phyloP scores from a whole-genome alignment of 371 early-diverging fungal genomes.

The Chytridium lagenaria region DNA sequence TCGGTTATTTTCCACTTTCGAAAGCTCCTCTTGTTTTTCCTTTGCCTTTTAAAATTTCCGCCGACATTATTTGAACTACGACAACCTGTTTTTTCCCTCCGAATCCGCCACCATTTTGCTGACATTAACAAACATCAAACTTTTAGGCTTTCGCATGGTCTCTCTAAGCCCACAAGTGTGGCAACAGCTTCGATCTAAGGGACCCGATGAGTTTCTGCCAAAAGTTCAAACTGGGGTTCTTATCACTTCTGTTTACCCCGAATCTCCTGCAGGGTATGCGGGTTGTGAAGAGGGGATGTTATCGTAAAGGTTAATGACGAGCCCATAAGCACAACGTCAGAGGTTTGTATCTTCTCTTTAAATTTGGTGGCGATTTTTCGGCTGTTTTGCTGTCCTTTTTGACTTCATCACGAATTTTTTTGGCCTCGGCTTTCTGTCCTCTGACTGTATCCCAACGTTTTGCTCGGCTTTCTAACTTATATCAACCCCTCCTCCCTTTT shows the following conservation, averaged over 20 bases:
- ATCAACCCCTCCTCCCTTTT: neutral
- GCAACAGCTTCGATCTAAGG: conserved; percentile 41
- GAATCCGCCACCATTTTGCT: neutral
- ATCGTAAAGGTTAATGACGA: conserved; percentile 41
- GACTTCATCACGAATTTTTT: neutral
- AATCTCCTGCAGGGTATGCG: conserved; percentile 45
- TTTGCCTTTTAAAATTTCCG: neutral
- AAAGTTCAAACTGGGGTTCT: conserved; percentile 35
- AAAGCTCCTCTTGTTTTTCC: neutral
- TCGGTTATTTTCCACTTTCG: neutral
- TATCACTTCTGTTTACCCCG: conserved; percentile 40
- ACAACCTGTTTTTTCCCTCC: too few relatives aligned
- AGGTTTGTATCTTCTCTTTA: conserved; percentile 16
- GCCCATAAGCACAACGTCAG: conserved; percentile 40
- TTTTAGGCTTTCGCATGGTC: conserved; percentile 47
- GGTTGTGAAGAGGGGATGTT: conserved; percentile 46
- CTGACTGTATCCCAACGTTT: too few relatives aligned
- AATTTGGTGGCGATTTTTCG: too few relatives aligned
- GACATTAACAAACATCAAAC: neutral
- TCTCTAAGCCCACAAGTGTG: conserved; percentile 48
- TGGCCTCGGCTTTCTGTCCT: neutral
- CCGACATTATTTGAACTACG: neutral
- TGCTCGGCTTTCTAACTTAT: neutral
- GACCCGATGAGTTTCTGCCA: conserved; percentile 33
- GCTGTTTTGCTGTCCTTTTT: neutral